Percentiles rank a stretch among this genome's conserved stretches.
phyloP scores from a whole-genome alignment of 768 basidiomycete genomes.

The Leccinum broughii region DNA sequence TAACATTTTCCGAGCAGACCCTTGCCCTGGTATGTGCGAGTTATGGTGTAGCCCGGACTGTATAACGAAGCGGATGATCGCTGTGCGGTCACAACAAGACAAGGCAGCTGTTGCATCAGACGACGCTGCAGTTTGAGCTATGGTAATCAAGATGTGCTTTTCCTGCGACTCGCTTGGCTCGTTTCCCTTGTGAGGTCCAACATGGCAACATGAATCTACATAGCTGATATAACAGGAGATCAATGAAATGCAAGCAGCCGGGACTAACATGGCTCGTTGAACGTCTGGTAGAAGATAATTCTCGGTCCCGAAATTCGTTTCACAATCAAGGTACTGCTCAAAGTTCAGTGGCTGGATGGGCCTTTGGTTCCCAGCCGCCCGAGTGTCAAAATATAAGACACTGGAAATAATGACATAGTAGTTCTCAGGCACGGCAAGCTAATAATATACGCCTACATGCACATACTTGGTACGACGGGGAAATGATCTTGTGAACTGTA shows the following conservation, averaged over 20 bases:
- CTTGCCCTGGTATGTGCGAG: not conserved
- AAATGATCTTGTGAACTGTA: not conserved
- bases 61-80: not conserved
- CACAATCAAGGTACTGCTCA: not conserved
- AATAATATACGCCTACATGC: not conserved
- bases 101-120: not conserved
- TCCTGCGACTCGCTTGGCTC: not conserved
- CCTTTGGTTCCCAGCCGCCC: not conserved
- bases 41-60: not conserved
- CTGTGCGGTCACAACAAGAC: not conserved
- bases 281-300: not conserved
- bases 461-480: not conserved
- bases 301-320: not conserved
- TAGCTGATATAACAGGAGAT: not conserved
- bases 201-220: not conserved
- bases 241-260: not conserved
- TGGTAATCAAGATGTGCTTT: not conserved
- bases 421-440: not conserved
- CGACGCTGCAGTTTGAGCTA: not conserved
- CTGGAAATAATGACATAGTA: not conserved
- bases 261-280: not conserved
- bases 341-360: not conserved
- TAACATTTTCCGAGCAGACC: not conserved
- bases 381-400: not conserved
- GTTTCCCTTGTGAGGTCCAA: not conserved